Base-by-base conservation (phyloP, 208 protist species). In the Strigomonas oncopelti region DNA sequence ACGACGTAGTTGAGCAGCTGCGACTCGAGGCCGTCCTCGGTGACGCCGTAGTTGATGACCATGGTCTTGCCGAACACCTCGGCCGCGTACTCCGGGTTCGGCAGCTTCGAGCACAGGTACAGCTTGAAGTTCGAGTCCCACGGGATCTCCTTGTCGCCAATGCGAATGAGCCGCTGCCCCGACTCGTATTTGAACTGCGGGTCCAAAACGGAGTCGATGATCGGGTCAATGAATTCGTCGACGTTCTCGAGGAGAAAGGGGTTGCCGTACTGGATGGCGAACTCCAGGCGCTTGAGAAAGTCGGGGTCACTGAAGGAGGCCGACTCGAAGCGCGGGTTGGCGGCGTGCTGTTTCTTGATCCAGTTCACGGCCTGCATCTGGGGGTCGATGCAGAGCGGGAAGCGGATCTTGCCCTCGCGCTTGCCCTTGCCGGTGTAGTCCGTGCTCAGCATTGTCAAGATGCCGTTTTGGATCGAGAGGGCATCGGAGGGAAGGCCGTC, bases 31-130 rank as follows among this genome's bases (percentile, higher is more conserved):
- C 98, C 98, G 38, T 97, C 77, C 65, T 97, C 85, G 36, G 98
- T 99, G 48, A 99, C 98, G 29, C 88, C 93, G 82, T 98, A 99
- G 85, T 99, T 99, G 76, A 99, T 98, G 51, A 99, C 96, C 64
- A 97, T 97, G 27, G 95, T 90, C 84, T 98, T 98, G 42, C 95
- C 93, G 66, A 98, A 98, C 18, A 99, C 85, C 77, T 99, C 98
- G 16, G 98, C 97, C 0, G 95, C 77, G 80, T 99, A 99, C 67
- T 98, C 90, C 1, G 98, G 98, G 80, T 99, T 99, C n/a, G 93
- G 74, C 46, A 99, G 81, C 82, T 99, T 99, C 14, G 97, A 99
- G 69, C 97, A 98, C 25, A 99, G 75, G 78, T 98, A 99, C 27
- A 99, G 81, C 72, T 94, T 88, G 83, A 99, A 99, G 71, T 99